Percentiles rank a stretch among this genome's conserved stretches.
Conservation (phyloP, 352 stramenopile genomes). For the Globisporangium iwayamae region DNA sequence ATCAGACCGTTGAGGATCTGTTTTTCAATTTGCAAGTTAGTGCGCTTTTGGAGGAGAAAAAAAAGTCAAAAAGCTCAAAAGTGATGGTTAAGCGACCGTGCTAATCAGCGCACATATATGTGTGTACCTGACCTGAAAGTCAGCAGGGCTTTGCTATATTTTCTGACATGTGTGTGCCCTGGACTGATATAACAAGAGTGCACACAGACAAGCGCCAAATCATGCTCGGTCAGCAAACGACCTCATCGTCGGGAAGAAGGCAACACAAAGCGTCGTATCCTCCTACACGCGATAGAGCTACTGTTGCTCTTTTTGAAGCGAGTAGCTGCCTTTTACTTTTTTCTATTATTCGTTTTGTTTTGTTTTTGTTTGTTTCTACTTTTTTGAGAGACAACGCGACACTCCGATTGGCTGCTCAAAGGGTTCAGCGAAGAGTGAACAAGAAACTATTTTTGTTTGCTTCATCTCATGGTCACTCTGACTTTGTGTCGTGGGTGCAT, state of each 20-base stretch:
- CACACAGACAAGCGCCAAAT: too few species aligned
- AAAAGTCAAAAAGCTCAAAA: background rate
- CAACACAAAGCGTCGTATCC: background rate
- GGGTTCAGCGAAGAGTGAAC: background rate
- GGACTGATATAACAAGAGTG: too few species aligned
- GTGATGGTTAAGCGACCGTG: background rate
- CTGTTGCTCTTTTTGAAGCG: too few species aligned
- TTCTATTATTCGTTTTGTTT: background rate
- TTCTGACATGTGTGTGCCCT: background rate
- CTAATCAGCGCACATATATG: background rate
- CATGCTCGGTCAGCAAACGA: background rate
- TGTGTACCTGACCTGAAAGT: background rate
- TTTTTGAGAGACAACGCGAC: conserved; percentile 3
- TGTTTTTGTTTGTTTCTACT: background rate
- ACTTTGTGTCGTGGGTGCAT: too few species aligned
- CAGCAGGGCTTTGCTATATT: background rate
- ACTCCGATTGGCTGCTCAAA: background rate
- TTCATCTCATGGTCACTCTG: too few species aligned
- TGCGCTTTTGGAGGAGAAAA: background rate
- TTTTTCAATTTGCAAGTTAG: background rate
- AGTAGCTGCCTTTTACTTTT: background rate
- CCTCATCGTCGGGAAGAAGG: background rate
- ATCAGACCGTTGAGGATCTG: background rate
- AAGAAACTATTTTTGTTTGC: too few species aligned
- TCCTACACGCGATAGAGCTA: background rate